A percentile compares a stretch with the other conserved stretches of the same genome.
Evolutionary conservation across 441 rosid species (phyloP).

Genomic region (Syzygium syzygioides): DNA sequence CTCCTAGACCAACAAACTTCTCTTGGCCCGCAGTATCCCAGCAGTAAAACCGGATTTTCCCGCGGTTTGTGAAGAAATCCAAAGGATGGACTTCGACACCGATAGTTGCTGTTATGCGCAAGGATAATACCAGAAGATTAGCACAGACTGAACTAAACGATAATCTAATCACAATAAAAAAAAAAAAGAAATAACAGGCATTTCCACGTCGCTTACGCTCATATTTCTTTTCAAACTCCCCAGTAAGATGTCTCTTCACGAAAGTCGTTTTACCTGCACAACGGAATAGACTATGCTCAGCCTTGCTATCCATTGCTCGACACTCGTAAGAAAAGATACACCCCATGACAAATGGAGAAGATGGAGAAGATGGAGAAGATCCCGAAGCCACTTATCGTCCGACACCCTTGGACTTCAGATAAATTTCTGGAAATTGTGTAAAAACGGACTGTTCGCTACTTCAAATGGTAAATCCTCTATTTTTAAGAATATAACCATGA

Average conservation of each 20-base stretch:
- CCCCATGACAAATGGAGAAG: background rate
- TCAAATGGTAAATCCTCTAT: background rate
- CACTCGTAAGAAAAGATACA: background rate
- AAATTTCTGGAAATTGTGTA: background rate
- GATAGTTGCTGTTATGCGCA: background rate
- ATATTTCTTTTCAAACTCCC: background rate
- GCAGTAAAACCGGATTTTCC: background rate
- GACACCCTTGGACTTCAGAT: background rate
- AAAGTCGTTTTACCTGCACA: slow-evolving; percentile 13
- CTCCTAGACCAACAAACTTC: background rate
- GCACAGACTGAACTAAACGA: background rate
- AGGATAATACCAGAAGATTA: background rate
- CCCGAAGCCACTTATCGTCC: background rate
- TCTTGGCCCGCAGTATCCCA: slow-evolving; percentile 11
- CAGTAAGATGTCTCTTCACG: background rate
- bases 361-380: background rate
- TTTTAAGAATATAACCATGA: background rate
- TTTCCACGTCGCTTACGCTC: slow-evolving; percentile 2
- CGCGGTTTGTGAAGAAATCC: slow-evolving; percentile 1
- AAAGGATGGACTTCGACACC: background rate
- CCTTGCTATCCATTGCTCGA: background rate
- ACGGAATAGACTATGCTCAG: background rate
- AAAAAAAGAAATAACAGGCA: background rate
- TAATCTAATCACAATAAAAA: background rate
- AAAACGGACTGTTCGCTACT: background rate